A percentile compares a stretch with the other conserved stretches of the same genome.
Evolutionary conservation across 805 yeast genomes (phyloP).

Genomic region (Kazachstania taianensis): DNA sequence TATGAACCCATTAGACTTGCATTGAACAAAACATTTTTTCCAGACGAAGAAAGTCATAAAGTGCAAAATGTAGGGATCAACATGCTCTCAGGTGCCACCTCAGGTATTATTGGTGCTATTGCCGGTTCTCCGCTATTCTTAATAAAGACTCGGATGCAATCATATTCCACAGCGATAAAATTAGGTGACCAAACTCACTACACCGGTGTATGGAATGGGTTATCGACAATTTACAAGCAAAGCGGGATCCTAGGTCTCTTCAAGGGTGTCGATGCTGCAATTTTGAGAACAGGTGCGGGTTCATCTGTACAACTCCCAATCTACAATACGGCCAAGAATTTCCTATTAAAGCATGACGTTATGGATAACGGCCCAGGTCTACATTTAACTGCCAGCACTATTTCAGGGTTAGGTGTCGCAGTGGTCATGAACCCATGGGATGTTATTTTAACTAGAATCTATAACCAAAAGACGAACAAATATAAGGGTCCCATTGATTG

Average conservation of each 20-base stretch:
- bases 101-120: conserved; percentile 85
- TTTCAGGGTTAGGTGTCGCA: conserved; percentile 87
- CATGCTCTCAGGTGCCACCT: conserved; percentile 66
- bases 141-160: conserved; percentile 94
- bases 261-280: conserved; percentile 91
- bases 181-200: conserved; percentile 94
- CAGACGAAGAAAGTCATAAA: conserved; percentile 39
- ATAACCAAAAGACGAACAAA: conserved; percentile 83
- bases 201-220: conserved; percentile 56
- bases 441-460: conserved; percentile 86
- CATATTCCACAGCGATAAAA: conserved; percentile 56
- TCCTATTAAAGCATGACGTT: conserved; percentile 42
- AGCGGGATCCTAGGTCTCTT: conserved; percentile 82
- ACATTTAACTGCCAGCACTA: conserved; percentile 64
- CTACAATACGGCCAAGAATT: conserved; percentile 66
- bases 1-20: conserved; percentile 76
- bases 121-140: conserved; percentile 87
- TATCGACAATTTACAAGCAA: conserved; percentile 44
- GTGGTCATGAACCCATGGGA: conserved; percentile 97
- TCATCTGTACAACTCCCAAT: conserved; percentile 92
- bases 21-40: conserved; percentile 45
- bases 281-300: conserved; percentile 89
- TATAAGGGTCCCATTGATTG: conserved; percentile 88
- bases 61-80: conserved; percentile 49
- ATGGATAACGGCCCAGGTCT: conserved; percentile 55